A percentile compares a stretch with the other conserved stretches of the same genome.
phyloP scores from a whole-genome alignment of 2,329 filamentous ascomycete genomes.

The Beauveria asiatica region DNA sequence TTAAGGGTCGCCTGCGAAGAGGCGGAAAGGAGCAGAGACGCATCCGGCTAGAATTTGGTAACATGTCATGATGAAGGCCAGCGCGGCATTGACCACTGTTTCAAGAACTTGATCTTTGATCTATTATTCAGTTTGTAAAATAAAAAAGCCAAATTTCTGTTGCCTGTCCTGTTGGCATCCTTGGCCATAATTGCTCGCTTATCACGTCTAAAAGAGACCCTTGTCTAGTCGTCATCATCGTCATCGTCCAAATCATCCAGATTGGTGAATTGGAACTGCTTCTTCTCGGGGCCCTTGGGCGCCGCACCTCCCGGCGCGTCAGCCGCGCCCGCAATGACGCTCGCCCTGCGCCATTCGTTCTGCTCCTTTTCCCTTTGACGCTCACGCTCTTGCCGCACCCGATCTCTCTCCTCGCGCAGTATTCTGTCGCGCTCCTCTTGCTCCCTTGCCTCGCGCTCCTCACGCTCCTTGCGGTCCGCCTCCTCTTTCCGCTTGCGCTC shows the following conservation, averaged over 20 bases:
- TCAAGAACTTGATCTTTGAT: conserved; percentile 5
- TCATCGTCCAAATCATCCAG: conserved; percentile 46
- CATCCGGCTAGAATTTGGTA: not conserved
- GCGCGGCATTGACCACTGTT: conserved; percentile 6
- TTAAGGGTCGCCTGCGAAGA: not conserved
- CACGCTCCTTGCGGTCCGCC: conserved; percentile 37
- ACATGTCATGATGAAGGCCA: conserved; percentile 5
- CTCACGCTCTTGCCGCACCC: conserved; percentile 33
- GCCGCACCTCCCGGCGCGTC: conserved; percentile 18
- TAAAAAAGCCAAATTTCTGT: conserved; percentile 1
- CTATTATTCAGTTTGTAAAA: conserved; percentile 9
- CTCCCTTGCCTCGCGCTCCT: conserved; percentile 39
- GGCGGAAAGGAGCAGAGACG: not conserved
- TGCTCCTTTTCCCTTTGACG: conserved; percentile 34
- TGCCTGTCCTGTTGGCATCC: not conserved
- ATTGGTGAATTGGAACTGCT: conserved; percentile 49
- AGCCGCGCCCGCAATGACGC: conserved; percentile 21
- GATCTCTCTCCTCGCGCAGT: conserved; percentile 30
- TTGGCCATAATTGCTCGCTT: conserved; percentile 6
- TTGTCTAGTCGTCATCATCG: conserved; percentile 28
- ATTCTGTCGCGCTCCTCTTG: conserved; percentile 37
- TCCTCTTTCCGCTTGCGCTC: conserved; percentile 42
- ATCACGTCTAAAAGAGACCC: not conserved
- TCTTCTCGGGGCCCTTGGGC: conserved; percentile 30
- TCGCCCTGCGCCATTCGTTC: conserved; percentile 32